These are phyloP conservation scores for Clarireedia paspali DNA, from an alignment of 2,329 filamentous ascomycete genomes.

Conservation along the genomic window DNA sequence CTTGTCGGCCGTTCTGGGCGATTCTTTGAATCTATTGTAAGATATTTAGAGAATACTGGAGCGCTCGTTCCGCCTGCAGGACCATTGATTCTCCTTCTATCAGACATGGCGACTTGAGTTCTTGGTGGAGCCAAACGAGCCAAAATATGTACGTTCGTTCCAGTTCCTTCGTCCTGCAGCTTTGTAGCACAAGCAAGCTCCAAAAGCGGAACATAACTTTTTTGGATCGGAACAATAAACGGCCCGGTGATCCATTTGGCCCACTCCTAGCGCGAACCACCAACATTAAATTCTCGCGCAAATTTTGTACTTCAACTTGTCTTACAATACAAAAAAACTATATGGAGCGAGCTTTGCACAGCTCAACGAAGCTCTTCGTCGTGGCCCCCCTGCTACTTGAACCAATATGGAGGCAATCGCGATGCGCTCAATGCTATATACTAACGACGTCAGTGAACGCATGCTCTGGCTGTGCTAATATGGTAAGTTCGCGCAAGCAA, in stretches of 20 bases:
- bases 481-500: conserved; percentile 19
- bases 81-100: conserved; percentile 85
- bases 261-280: neutral
- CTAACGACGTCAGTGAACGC: neutral
- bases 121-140: neutral
- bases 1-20: conserved; percentile 42
- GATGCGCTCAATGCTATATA: neutral
- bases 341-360: too few relatives aligned
- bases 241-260: neutral
- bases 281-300: conserved; percentile 1
- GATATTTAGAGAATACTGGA: conserved; percentile 56
- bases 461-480: neutral
- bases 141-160: neutral
- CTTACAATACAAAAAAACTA: too few relatives aligned
- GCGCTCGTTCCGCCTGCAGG: conserved; percentile 70
- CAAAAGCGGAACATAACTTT: neutral
- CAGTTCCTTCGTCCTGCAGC: neutral
- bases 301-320: neutral
- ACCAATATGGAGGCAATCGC: neutral
- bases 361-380: too few relatives aligned
- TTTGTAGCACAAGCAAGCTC: neutral
- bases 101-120: conserved; percentile 49
- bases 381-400: neutral
- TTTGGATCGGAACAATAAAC: conserved; percentile 1
- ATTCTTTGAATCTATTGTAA: conserved; percentile 38